Evolutionary conservation across 2,329 filamentous ascomycete species (phyloP).

Genomic region (Trichoderma sp.): DNA sequence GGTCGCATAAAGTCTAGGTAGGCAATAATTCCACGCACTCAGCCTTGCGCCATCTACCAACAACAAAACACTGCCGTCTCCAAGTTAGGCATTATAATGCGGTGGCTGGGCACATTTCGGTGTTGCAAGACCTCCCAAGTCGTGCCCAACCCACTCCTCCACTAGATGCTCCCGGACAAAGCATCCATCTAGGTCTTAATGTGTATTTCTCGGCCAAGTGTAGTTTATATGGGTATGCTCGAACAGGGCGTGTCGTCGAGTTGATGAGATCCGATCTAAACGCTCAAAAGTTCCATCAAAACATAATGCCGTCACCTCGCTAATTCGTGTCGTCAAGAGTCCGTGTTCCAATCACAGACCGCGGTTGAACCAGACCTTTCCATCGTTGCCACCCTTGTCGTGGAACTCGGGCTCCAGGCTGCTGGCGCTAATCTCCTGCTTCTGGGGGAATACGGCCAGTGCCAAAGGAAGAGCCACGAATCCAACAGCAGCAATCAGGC

Average conservation of each 20-base stretch:
- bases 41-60: neutral
- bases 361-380: conserved; percentile 92
- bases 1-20: neutral
- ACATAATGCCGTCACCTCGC: neutral
- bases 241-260: neutral
- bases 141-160: neutral
- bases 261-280: neutral
- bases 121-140: neutral
- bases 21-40: neutral
- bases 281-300: neutral
- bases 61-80: neutral
- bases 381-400: conserved; percentile 71
- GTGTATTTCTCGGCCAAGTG: neutral
- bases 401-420: conserved; percentile 84
- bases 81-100: neutral
- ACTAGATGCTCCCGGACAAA: neutral
- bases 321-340: neutral
- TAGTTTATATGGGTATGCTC: neutral
- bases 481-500: conserved; percentile 80
- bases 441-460: conserved; percentile 86
- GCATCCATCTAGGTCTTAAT: neutral
- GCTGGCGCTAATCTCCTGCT: conserved; percentile 73
- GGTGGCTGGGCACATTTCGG: neutral
- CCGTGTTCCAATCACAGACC: conserved; percentile 65
- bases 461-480: conserved; percentile 87